Conservation (phyloP, 805 yeast genomes). For the Candida lessepsii region DNA sequence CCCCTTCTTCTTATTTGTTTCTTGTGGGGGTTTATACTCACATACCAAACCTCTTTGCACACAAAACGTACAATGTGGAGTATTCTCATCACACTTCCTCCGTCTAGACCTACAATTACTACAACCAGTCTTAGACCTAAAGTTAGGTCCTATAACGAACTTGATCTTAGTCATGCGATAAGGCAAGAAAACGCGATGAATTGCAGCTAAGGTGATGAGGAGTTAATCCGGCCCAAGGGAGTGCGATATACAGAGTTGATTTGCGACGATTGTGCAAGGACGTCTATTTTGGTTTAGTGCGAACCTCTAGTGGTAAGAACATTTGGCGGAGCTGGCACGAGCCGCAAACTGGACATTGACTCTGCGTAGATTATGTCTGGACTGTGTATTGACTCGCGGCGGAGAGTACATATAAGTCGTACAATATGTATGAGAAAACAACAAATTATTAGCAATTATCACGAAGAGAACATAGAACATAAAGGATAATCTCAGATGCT, state of each 20-base stretch:
- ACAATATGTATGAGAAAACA: too few relatives aligned
- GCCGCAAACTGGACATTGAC: too few relatives aligned
- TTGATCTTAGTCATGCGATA: slow-evolving; percentile 2
- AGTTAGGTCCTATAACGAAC: slow-evolving; percentile 10
- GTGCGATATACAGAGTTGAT: neutral
- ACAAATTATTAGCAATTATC: too few relatives aligned
- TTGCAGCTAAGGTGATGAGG: neutral
- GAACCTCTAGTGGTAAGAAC: too few relatives aligned
- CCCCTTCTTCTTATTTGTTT: neutral
- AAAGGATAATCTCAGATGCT: too few relatives aligned
- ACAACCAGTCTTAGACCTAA: slow-evolving; percentile 17
- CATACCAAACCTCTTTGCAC: slow-evolving; percentile 15
- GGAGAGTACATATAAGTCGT: too few relatives aligned
- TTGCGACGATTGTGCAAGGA: too few relatives aligned
- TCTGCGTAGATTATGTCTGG: too few relatives aligned
- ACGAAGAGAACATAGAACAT: too few relatives aligned
- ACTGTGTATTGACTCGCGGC: too few relatives aligned
- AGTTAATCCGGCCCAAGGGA: neutral
- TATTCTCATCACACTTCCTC: slow-evolving; percentile 22
- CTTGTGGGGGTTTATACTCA: slow-evolving; percentile 7
- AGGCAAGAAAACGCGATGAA: neutral
- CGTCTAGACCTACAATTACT: slow-evolving; percentile 15
- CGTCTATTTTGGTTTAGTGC: too few relatives aligned
- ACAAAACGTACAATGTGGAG: slow-evolving; percentile 21
- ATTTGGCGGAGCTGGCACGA: too few relatives aligned